phyloP scores from a whole-genome alignment of 176 grass and related monocot genomes.

The Musa itinerans region DNA sequence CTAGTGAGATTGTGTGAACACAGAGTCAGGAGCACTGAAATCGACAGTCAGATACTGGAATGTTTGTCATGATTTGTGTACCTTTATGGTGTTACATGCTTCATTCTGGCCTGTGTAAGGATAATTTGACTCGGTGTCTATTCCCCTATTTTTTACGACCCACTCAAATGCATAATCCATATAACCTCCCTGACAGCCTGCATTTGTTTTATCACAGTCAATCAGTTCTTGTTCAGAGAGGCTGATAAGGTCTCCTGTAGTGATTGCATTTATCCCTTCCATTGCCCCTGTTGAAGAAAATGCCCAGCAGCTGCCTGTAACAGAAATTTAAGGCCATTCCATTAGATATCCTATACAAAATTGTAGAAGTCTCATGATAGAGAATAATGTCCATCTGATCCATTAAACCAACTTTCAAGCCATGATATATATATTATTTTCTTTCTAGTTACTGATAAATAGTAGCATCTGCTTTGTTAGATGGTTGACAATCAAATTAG shows the following conservation, averaged over 20 bases:
- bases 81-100: conserved; percentile 10
- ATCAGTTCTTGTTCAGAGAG: conserved; percentile 29
- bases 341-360: neutral
- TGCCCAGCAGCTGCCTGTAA: conserved; percentile 27
- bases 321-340: neutral
- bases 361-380: neutral
- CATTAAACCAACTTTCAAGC: no score
- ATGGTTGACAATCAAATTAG: no score
- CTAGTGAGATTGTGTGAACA: conserved; percentile 7
- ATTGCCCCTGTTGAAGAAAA: conserved; percentile 30
- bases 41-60: neutral
- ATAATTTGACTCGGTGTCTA: conserved; percentile 20
- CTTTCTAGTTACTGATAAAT: no score
- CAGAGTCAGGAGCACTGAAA: neutral
- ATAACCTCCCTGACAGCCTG: conserved; percentile 27
- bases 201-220: conserved; percentile 21
- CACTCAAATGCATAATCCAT: conserved; percentile 32
- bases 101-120: conserved; percentile 19
- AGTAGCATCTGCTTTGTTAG: no score
- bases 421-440: no score
- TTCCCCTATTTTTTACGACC: conserved; percentile 17
- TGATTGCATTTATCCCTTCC: conserved; percentile 26
- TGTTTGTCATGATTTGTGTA: neutral
- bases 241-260: conserved; percentile 26
- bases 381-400: no score